phyloP scores from a whole-genome alignment of 805 yeast genomes.

The Brettanomyces bruxellensis region DNA sequence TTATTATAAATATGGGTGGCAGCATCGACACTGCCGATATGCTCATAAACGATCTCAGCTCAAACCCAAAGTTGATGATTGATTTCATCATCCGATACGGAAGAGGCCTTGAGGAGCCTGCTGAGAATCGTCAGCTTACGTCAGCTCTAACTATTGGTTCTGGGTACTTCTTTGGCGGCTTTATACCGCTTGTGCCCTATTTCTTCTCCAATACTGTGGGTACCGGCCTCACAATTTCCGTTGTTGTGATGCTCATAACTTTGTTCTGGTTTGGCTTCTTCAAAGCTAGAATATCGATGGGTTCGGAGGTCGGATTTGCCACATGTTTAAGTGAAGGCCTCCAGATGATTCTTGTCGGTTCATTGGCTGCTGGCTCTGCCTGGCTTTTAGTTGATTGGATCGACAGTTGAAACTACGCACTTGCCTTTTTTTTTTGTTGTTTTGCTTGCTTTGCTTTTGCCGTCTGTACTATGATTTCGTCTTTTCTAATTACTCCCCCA shows the following conservation, averaged over 20 bases:
- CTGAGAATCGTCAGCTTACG: slow-evolving; percentile 80
- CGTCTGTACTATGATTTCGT: too few species aligned
- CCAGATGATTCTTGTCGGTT: slow-evolving; percentile 92
- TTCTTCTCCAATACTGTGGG: slow-evolving; percentile 73
- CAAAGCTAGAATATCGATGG: slow-evolving; percentile 80
- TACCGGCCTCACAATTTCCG: slow-evolving; percentile 67
- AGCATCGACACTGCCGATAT: slow-evolving; percentile 64
- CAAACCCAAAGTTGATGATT: slow-evolving; percentile 68
- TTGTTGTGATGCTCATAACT: slow-evolving; percentile 75
- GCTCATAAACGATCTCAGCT: slow-evolving; percentile 71
- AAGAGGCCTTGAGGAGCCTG: slow-evolving; percentile 91
- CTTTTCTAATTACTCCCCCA: too few species aligned
- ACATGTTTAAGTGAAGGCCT: slow-evolving; percentile 69
- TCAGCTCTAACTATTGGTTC: slow-evolving; percentile 87
- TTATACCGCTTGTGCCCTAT: slow-evolving; percentile 85
- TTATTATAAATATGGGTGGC: slow-evolving; percentile 64
- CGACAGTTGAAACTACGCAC: slow-evolving; percentile 26
- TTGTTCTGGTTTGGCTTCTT: slow-evolving; percentile 79
- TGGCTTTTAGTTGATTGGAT: slow-evolving; percentile 82
- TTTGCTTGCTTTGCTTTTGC: too few species aligned
- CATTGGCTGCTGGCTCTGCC: slow-evolving; percentile 96
- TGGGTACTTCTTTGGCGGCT: slow-evolving; percentile 86
- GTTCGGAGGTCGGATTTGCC: slow-evolving; percentile 54
- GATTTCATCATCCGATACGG: slow-evolving; percentile 85
- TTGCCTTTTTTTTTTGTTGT: too few species aligned